Conservation (phyloP, 257 asterid genomes). For the Scutellaria galericulata region DNA sequence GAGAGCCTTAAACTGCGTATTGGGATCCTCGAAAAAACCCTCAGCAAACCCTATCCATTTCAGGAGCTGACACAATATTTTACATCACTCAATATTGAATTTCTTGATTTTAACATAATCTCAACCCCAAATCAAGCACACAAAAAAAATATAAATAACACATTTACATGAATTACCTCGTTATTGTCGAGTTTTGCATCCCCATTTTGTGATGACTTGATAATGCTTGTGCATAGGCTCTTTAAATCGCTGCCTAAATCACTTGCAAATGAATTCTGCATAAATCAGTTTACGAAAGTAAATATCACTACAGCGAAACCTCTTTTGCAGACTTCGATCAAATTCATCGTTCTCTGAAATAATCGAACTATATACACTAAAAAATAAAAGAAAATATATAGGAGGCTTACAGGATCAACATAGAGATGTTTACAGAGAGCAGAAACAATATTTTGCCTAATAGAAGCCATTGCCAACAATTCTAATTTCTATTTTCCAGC, state of each 20-base stretch:
- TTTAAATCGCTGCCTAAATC: constrained; percentile 52
- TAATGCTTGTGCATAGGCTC: constrained; percentile 52
- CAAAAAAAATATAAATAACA: background rate
- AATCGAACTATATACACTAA: background rate
- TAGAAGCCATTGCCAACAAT: constrained; percentile 55
- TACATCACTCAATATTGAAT: constrained; percentile 17
- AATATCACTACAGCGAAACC: background rate
- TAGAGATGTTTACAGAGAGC: constrained; percentile 67
- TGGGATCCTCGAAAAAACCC: constrained; percentile 47
- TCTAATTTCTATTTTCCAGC: background rate
- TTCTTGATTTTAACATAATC: background rate
- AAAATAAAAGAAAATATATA: background rate
- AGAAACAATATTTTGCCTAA: constrained; percentile 45
- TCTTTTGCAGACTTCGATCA: background rate
- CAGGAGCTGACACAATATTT: constrained; percentile 55
- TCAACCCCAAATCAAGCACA: constrained; percentile 1
- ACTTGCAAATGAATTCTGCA: constrained; percentile 51
- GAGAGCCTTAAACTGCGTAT: constrained; percentile 46
- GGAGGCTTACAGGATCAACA: constrained; percentile 56
- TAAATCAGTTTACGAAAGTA: background rate
- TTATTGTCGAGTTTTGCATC: constrained; percentile 37
- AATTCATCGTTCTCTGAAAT: background rate
- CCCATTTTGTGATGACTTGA: constrained; percentile 50
- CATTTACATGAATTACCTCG: constrained; percentile 51
- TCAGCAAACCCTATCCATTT: constrained; percentile 60